Base-by-base conservation (phyloP, 176 grass and related monocot species). In the Triticum urartu region DNA sequence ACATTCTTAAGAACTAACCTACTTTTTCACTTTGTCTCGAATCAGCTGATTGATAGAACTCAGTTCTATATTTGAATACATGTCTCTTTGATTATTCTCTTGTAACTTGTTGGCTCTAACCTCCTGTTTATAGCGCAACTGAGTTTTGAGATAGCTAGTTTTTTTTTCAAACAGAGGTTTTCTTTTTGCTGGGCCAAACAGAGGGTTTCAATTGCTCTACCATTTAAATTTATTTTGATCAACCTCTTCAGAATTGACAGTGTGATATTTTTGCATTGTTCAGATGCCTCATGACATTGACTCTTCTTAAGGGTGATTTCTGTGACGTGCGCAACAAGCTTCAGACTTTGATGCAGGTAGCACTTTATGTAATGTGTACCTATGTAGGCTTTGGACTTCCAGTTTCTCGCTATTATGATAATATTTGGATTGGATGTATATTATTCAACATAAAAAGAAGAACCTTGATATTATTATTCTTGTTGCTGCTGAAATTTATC, bases 311-410 rank as follows among this genome's bases (percentile, higher is more conserved):
- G 81, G 83, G 60, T 81, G 89, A 96, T 68, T 96, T 89, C 89
- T 86, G 84, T 88, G 88, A 84, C 54, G 24, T 96, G 28, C 84
- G 77, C 30, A 91, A 84, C 75, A 93, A 93, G 79, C 90, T 96
- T 58, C 80, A 79, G 60, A 88, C 74, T 67, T 93, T 96, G 91
- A 84, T 93, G 82, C 91, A 96, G 94, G 94, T 96, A 88, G 20
- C 61, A 77, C 40, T 10, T 42, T 78, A 40, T 11, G 7, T 38
- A 38, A 34, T 34, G 7, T 38, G 36, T 45, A n/a, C 77, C 74
- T 74, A n/a, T 62, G 10, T 78, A 42, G 38, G 11, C 32, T 81
- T 88, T 89, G 69, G 13, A 14, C 17, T 85, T 75, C 7, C n/a
- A 32, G 2, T 10, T 34, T 69, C 12, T 81, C 11, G 38, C 34